Evolutionary conservation across 495 filamentous ascomycete genomes (phyloP), one percentile per base, ranked within the genome.

Genomic region (Amorphotheca resinae): DNA sequence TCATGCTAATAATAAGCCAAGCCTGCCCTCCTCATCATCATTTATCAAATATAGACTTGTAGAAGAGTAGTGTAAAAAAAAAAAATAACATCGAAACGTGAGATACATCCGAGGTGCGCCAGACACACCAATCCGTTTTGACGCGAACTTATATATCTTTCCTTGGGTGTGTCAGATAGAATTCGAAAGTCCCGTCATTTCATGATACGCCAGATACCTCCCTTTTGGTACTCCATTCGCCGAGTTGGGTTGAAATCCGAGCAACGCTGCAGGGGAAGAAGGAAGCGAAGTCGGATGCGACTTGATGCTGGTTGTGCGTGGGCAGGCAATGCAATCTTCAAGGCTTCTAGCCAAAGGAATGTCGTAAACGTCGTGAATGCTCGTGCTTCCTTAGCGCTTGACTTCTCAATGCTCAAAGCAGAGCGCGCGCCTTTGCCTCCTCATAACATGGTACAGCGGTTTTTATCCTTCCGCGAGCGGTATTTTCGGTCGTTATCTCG

Each of bases 361-460:
- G 34, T 50, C 28, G 34, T 44, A 39, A 41, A 37, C 14, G 8
- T 51, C 43, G 26, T 48, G 28, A 20, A 42, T 28, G 30, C 7
- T 41, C 16, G 17, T 41, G n/a, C 15, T 20, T 37, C 33, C 28
- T 45, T 11, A 45, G 37, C 7, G 33, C 22, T 26, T 8, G 14
- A 18, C 25, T 42, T 16, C 25, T 22, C 18, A n/a, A 32, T 14
- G 26, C 34, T 32, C 32, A 18, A 1, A 23, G 42, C 9, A 21
- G 16, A 18, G 12, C 23, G 42, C 9, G 9, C 9, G 8, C 22
- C 22, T 28, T 40, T n/a, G 9, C 11, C 28, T 22, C 22, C 34
- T 59, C 53, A 63, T 63, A 63, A 63, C 47, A 63, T 58, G 37
- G 52, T 46, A 49, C 60, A 63, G 32, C 38, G 48, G 33, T 34